phyloP scores from a whole-genome alignment of 805 yeast species.

The Pichia nanzhaoensis region DNA sequence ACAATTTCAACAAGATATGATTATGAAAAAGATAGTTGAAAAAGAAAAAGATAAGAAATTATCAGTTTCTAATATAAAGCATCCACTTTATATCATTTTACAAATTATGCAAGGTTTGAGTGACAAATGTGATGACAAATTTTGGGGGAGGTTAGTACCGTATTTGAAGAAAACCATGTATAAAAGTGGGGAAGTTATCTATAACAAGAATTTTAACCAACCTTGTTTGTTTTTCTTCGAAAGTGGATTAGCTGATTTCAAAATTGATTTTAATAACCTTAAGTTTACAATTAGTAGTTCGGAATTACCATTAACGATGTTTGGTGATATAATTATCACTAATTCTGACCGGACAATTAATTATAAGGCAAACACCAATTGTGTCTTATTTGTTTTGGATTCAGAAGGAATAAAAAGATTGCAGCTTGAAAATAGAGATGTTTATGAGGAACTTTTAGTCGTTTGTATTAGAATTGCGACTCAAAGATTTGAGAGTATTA shows the following conservation, averaged over 20 bases:
- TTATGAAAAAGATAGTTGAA: constrained; percentile 12
- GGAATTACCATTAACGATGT: constrained; percentile 66
- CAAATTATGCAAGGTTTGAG: constrained; percentile 60
- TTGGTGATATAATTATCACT: constrained; percentile 50
- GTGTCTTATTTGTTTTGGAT: constrained; percentile 64
- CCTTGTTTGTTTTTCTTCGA: constrained; percentile 51
- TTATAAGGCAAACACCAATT: constrained; percentile 38
- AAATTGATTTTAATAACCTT: constrained; percentile 34
- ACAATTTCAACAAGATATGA: constrained; percentile 27
- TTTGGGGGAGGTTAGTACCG: constrained; percentile 61
- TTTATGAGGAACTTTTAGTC: constrained; percentile 58
- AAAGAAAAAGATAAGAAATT: constrained; percentile 8
- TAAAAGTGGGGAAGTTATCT: constrained; percentile 35
- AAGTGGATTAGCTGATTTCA: constrained; percentile 47
- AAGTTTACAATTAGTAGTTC: constrained; percentile 24
- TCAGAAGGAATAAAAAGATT: constrained; percentile 39
- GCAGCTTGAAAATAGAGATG: constrained; percentile 40
- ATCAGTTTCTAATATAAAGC: constrained; percentile 11
- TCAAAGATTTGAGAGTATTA: constrained; percentile 65
- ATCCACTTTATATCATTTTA: constrained; percentile 58
- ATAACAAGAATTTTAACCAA: constrained; percentile 37
- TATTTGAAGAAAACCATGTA: constrained; percentile 38
- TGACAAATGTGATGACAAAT: constrained; percentile 35
- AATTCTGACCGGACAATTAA: constrained; percentile 35
- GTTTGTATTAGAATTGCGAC: constrained; percentile 58